Evolutionary conservation across 78 protist species (phyloP).

Genomic region (Emiliania huxleyi): DNA sequence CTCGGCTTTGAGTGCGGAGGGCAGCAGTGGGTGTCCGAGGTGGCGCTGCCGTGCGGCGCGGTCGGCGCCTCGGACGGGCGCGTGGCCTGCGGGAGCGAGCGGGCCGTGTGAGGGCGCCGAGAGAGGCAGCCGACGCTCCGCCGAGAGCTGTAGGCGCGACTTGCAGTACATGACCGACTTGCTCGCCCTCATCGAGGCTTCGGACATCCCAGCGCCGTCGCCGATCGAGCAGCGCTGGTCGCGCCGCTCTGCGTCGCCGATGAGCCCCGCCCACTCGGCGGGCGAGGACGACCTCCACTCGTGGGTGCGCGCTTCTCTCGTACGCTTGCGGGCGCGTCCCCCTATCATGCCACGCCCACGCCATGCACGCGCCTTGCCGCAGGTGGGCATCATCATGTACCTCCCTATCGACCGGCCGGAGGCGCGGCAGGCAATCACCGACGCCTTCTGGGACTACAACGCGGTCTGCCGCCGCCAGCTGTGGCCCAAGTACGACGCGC

Average conservation of each 20-base stretch:
- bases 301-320: too few relatives aligned
- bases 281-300: not conserved
- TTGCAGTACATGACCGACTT: not conserved
- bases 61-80: not conserved
- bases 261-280: not conserved
- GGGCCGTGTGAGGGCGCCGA: too few relatives aligned
- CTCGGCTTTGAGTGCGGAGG: slow-evolving; percentile 39
- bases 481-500: not conserved
- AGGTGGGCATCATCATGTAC: slow-evolving; percentile 23
- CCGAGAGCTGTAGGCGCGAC: too few relatives aligned
- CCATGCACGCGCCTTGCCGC: not conserved
- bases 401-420: not conserved
- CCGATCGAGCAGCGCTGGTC: slow-evolving; percentile 19
- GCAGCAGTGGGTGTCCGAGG: slow-evolving; percentile 37
- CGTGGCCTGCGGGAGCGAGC: too few relatives aligned
- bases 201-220: not conserved
- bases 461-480: not conserved
- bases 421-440: not conserved
- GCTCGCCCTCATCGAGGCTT: not conserved
- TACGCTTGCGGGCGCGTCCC: too few relatives aligned
- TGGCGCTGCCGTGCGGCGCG: not conserved
- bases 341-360: not conserved
- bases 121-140: too few relatives aligned
- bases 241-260: not conserved
- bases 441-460: not conserved